phyloP scores from a whole-genome alignment of 148 eudicot species.

The Amaranthus cruentus region DNA sequence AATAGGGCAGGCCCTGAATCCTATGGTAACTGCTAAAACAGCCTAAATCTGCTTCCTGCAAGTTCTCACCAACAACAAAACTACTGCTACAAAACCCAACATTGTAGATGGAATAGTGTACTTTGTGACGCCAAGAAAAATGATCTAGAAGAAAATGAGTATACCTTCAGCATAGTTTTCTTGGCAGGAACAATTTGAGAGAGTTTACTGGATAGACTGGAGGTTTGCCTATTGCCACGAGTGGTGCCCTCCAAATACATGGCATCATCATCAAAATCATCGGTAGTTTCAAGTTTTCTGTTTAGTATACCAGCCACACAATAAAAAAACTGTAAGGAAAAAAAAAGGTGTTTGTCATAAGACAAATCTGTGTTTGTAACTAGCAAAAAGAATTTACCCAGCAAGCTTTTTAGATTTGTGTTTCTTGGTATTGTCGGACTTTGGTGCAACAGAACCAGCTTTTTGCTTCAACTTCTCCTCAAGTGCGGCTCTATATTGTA shows the following conservation, averaged over 20 bases:
- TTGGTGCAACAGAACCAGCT: constrained; percentile 47
- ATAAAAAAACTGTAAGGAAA: not conserved
- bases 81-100: not conserved
- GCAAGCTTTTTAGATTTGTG: constrained; percentile 34
- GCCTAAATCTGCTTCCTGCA: not conserved
- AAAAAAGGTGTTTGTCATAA: not conserved
- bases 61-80: not conserved
- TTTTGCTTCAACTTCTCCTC: constrained; percentile 81
- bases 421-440: constrained; percentile 30
- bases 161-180: constrained; percentile 46
- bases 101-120: not conserved
- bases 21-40: not conserved
- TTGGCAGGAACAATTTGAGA: constrained; percentile 40
- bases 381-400: constrained; percentile 41
- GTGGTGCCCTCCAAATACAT: constrained; percentile 37
- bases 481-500: constrained; percentile 71
- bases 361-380: constrained; percentile 3
- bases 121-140: too few relatives aligned
- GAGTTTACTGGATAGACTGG: constrained; percentile 35
- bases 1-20: not conserved
- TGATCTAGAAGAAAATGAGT: not conserved
- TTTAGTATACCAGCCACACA: constrained; percentile 14
- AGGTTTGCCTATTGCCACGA: constrained; percentile 26
- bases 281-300: constrained; percentile 70
- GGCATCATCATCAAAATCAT: constrained; percentile 86